A percentile compares a stretch with the other conserved stretches of the same genome.
These are phyloP conservation scores for Closterium sp. DNA, from an alignment of 139 green algal genomes.

Conservation along the genomic window DNA sequence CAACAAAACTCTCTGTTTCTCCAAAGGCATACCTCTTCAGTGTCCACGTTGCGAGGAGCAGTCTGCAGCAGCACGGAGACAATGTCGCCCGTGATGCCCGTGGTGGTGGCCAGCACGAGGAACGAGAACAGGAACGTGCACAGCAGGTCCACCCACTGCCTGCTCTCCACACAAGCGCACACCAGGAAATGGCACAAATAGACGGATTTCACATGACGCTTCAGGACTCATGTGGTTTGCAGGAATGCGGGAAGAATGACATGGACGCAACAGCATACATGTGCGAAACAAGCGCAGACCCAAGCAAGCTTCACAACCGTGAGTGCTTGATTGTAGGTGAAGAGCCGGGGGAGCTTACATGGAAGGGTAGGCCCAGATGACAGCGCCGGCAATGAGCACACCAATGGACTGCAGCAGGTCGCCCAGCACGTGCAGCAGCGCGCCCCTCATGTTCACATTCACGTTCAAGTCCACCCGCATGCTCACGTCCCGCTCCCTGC, in stretches of 20 bases:
- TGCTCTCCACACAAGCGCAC: not conserved
- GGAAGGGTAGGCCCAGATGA: constrained; percentile 84
- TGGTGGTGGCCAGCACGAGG: constrained; percentile 80
- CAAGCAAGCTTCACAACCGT: not conserved
- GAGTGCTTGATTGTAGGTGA: not conserved
- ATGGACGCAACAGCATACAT: not conserved
- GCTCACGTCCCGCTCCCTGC: not conserved
- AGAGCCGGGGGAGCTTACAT: constrained; percentile 20
- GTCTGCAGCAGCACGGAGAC: not conserved
- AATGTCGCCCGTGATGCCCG: constrained; percentile 58
- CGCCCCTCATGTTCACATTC: constrained; percentile 75
- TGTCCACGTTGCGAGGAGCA: not conserved
- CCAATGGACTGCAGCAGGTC: constrained; percentile 89
- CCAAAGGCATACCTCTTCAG: not conserved
- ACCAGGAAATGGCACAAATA: not conserved
- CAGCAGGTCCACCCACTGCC: constrained; percentile 48
- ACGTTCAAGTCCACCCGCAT: constrained; percentile 36
- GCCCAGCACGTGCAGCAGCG: constrained; percentile 86
- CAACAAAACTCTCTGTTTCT: no score
- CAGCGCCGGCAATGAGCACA: constrained; percentile 74
- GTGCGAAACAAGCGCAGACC: not conserved
- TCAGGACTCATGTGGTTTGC: not conserved
- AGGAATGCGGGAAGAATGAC: not conserved
- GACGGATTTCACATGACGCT: not conserved
- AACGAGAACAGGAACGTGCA: constrained; percentile 88